Evolutionary conservation across 441 rosid species (phyloP), one percentile per base, ranked within the genome.

Genomic region (Breynia disticha): DNA sequence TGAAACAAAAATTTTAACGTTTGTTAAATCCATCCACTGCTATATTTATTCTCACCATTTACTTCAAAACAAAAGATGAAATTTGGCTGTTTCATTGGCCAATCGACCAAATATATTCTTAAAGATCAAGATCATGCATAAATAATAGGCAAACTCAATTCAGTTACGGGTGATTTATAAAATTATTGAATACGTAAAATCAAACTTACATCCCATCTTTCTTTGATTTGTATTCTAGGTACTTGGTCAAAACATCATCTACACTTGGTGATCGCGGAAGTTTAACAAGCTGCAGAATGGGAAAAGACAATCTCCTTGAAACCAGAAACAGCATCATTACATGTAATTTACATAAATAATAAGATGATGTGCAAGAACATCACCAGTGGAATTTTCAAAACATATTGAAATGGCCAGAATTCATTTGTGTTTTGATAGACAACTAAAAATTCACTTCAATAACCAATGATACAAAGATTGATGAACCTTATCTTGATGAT

Each of bases 251-350:
- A 63, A 93, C 78, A 50, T 89, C 95, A 74, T 93, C 97, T 35
- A 93, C 83, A 63, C 50, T 93, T 24, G 97, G 96, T 14, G 82
- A 75, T 11, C 96, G 81, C 2, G 99, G 99, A 76, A 93, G 95
- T 74, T 83, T 89, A 67, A 93, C 79, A 72, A 89, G 84, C 99
- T 93, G 80, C 74, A 71, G 48, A n/a, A 41, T 3, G 16, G 16
- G n/a, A 38, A 21, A 20, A 21, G 22, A 11, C 11, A 13, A 50
- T 9, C 35, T 28, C 35, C 35, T 28, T 28, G 3, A 28, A 9
- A 28, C 8, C 35, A 28, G 35, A 28, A 28, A 28, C 8, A 9
- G 8, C 35, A 28, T 28, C 35, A 28, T 24, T 2, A 24, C 35
- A 1, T 28, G 8, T 28, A 28, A 28, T 28, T 28, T 28, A 28